Base-by-base conservation (phyloP, 208 protist species). In the Sergeia podlipaevii region DNA sequence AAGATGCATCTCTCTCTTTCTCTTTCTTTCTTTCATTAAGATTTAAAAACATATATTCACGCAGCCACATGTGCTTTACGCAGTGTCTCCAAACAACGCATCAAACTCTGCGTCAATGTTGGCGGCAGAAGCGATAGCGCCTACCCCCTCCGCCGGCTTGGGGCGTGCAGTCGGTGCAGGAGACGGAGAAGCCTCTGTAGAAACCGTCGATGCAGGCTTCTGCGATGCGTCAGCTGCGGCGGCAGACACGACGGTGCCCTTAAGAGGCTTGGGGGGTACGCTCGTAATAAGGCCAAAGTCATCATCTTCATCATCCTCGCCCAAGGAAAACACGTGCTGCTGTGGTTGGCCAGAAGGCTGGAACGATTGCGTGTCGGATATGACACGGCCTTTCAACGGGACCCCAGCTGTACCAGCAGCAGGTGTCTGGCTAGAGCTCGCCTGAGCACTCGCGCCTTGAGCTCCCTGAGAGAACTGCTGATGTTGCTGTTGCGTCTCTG, bases 81-180 rank as follows among this genome's bases (percentile, higher is more conserved):
- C 26, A 29, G 26, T 23, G 28, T 66, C 67, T 10, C 83, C 79
- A 56, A 91, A 88, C 1, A 91, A 59, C 41, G 85, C 66, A n/a
- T 88, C 76, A 36, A 92, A 87, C 69, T 89, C 72, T 37, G 65
- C 72, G 51, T 92, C 81, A 42, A 87, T 82, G 48, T 70, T 52
- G 23, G 36, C 46, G 36, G 37, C 29, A 10, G 62, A 29, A 23
- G 48, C 51, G 1, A n/a, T 18, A 23, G 38, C 5, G 7, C 27
- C 21, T 39, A 54, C 2, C 33, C 3, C 8, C n/a, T 2, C 30
- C 13, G 55, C 30, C 8, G 54, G 13, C n/a, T 4, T 11, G 5
- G 18, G 24, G 0, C 7, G 13, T 13, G 29, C 13, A 21, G 43
- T 23, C 0, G 45, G 21, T 29, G 30, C 37, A 18, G 29, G n/a